Base-by-base conservation (phyloP, 1,284 basidiomycete species). In the Ganoderma multipileum region DNA sequence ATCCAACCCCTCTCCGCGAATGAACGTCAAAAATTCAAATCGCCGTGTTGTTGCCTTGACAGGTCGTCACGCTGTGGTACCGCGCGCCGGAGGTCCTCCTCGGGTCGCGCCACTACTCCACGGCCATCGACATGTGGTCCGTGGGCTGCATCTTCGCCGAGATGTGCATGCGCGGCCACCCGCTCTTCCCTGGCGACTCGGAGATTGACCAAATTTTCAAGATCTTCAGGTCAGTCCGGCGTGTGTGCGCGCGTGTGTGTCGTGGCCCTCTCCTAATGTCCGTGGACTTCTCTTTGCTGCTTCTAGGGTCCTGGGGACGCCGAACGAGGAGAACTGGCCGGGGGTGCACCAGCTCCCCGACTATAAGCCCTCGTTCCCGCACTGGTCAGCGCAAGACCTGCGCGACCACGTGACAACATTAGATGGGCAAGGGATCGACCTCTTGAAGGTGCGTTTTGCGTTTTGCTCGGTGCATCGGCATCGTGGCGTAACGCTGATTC, bases 161-260 rank as follows among this genome's bases (percentile, higher is more conserved):
- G 81, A 97, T 97, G 95, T 89, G 94, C 65, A 91, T 94, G 87
- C 85, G 88, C 71, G 92, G 96, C 30, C 89, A 91, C 73, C 97
- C 97, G 1, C 86, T 99, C 30, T 99, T 99, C 88, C 96, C 97
- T 16, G 97, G 98, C 11, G 97, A 99, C 83, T 98, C 96, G 36
- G 97, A 99, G 82, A 99, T 99, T 76, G 97, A 99, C 83, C 97
- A 99, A 83, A 99, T 99, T 75, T 99, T 99, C 89, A 95, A 96
- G 82, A 99, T 99, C 78, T 99, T 99, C 88, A 90, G 94, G 95
- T 95, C 71, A 67, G 86, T 76, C 14, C 7, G 20, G 20, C n/a
- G 11, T 39, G n/a, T 36, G 33, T 23, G 47, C 23, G 47, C 54
- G 26, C 50, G 6, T 38, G 47, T 50, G 26, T 55, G 6, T 38